Evolutionary conservation across 208 protist species (phyloP), one percentile per base, ranked within the genome.

Genomic region (Crithidia expoeki): DNA sequence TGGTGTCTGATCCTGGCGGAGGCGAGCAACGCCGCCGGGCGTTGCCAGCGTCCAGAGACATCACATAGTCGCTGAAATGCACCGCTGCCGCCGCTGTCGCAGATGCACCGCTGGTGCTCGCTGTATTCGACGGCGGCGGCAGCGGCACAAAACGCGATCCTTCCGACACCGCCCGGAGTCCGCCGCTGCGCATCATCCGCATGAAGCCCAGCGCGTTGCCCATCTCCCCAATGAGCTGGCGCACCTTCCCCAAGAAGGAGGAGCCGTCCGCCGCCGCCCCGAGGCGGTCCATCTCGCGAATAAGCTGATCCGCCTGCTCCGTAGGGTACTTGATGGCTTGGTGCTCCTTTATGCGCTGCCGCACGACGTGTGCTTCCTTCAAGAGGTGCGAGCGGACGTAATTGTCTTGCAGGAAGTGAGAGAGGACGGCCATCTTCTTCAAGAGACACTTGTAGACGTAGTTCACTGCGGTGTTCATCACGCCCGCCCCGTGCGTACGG

Each of bases 401-500:
- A 61, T 99, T 98, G 78, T 99, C 98, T 68, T 95, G 98, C 21
- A 99, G 64, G 74, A 99, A 99, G 79, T 98, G 94, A 2, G 93
- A 98, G 38, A 99, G 93, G 12, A 97, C 77, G 5, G 80, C 68
- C 47, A 99, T 92, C 74, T 99, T 98, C 72, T 95, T 91, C 19
- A 90, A 66, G 0, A 99, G 77, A 65, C 96, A 99, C 68, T 95
- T 90, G 81, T 98, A 99, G 2, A 98, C 96, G 76, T 98, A 98
- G 83, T 99, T 99, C 42, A 99, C 96, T 1, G 97, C 93, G 12
- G 98, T 99, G 79, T 99, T 99, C 94, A 99, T 98, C 36, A 99
- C 99, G 62, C 98, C 98, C 16, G 91, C 97, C 57, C 98, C 98
- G 80, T 99, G 98, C 19, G 96, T 98, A 49, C 97, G 85, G 68